Conservation (phyloP, 2,329 filamentous ascomycete species). For the Ophiostoma australiae region DNA sequence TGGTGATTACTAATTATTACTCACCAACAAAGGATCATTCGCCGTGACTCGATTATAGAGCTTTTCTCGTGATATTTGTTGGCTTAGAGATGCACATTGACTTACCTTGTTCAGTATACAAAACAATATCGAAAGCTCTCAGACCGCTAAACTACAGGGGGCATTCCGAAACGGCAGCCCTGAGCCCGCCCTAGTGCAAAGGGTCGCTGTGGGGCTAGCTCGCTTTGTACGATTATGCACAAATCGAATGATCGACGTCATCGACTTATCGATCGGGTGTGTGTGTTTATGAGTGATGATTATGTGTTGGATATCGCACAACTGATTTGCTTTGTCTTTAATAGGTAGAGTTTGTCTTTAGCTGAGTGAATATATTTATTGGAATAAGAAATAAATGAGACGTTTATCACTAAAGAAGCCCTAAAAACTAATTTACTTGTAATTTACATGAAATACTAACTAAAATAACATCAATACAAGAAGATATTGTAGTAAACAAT, state of each 20-base stretch:
- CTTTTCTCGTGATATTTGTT: neutral
- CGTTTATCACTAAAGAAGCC: too few species aligned
- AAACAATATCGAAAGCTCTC: neutral
- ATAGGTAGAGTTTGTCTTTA: too few species aligned
- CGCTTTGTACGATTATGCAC: neutral
- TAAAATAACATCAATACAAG: too few species aligned
- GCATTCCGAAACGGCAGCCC: neutral
- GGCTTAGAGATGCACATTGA: neutral
- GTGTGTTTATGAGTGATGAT: neutral
- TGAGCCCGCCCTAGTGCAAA: neutral
- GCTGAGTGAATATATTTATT: too few species aligned
- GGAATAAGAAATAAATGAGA: too few species aligned
- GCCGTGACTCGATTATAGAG: too few species aligned
- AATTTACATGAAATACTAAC: too few species aligned
- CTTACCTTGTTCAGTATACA: too few species aligned
- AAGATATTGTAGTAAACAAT: too few species aligned
- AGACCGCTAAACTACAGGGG: neutral
- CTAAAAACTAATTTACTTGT: too few species aligned
- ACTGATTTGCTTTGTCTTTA: neutral
- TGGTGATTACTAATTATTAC: too few species aligned
- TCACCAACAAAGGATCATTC: too few species aligned
- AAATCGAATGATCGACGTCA: neutral
- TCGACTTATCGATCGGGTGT: neutral
- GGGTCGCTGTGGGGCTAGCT: constrained; percentile 2
- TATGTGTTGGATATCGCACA: neutral